These are phyloP conservation scores for Leishmania mexicana DNA, from an alignment of 208 protist genomes.

Conservation along the genomic window DNA sequence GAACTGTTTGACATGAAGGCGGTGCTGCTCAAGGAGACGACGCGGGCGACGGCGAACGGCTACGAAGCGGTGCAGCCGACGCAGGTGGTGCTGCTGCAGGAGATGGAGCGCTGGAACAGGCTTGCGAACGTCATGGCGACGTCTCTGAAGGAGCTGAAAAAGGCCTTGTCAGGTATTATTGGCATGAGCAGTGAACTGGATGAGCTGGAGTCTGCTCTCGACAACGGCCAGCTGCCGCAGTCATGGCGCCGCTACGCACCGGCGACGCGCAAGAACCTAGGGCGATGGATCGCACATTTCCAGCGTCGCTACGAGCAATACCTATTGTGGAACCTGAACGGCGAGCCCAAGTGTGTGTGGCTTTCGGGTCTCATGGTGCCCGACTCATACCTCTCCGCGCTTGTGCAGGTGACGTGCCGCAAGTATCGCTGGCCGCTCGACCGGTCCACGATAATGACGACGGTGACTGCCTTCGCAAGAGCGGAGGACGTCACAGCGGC, in stretches of 20 bases:
- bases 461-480: constrained; percentile 86
- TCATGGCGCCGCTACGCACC: constrained; percentile 95
- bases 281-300: constrained; percentile 97
- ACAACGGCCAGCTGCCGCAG: constrained; percentile 95
- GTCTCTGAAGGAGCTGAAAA: constrained; percentile 95
- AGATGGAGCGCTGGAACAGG: constrained; percentile 98
- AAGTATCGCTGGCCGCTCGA: constrained; percentile 98
- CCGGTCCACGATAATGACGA: constrained; percentile 95
- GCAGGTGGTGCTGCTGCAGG: constrained; percentile 98
- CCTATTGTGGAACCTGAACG: constrained; percentile 92
- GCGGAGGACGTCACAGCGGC: constrained; percentile 74
- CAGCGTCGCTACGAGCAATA: constrained; percentile 94
- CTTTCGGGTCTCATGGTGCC: constrained; percentile 99
- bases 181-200: constrained; percentile 98
- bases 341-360: constrained; percentile 98
- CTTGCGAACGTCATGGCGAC: constrained; percentile 91
- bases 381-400: constrained; percentile 97
- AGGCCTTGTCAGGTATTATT: constrained; percentile 96
- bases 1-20: constrained; percentile 92
- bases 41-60: constrained; percentile 56
- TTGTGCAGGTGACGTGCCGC: constrained; percentile 98
- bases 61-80: constrained; percentile 87
- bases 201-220: constrained; percentile 90
- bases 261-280: constrained; percentile 95
- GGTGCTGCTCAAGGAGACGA: constrained; percentile 69